Evolutionary conservation across 2,329 filamentous ascomycete species (phyloP), one percentile per base, ranked within the genome.

Genomic region (Fusarium sp.): DNA sequence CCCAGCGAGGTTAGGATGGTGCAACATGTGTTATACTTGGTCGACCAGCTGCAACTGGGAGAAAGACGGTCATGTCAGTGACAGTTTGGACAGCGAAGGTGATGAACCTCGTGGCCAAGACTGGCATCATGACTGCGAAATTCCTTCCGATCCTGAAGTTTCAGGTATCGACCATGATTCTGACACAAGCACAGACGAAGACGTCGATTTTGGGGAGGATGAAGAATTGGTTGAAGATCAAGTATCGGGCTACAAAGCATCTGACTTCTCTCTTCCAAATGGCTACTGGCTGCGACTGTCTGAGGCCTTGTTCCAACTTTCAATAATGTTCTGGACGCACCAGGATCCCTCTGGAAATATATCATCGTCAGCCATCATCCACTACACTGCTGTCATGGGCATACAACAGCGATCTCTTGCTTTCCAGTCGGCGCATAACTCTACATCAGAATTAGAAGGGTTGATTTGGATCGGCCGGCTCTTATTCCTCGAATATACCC

Each of bases 261-360:
- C 22, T 10, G 40, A 44, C 40, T 44, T 44, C 42, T 10, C 1
- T 44, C 42, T 44, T 28, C 42, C 22, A 3, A n/a, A n/a, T n/a
- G 22, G 42, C 21, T 8, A 26, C 9, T 42, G 19, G 21, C 19
- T 42, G 39, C 39, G 19, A 7, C 31, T 56, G 24, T 56, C 54
- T 9, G 26, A 57, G 38, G 54, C 45, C 28, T 10, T 43, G 21
- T 43, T 57, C 21, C 38, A 50, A n/a, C 28, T 51, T 8, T 51
- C 13, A 42, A 57, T 51, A 31, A 44, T 57, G 7, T 51, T 57
- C 43, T 51, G 31, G 45, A 44, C 45, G 24, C n/a, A 50, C 17
- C 28, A 36, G n/a, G 55, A 57, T 8, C 42, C 45, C 13, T 17
- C 45, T 38, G 17, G 36, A 50, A 28, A 57, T 17, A 57, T 50